Percentiles rank a stretch among this genome's conserved stretches.
Evolutionary conservation across 208 protist genomes (phyloP).

Genomic region (Acanthamoeba royreba): DNA sequence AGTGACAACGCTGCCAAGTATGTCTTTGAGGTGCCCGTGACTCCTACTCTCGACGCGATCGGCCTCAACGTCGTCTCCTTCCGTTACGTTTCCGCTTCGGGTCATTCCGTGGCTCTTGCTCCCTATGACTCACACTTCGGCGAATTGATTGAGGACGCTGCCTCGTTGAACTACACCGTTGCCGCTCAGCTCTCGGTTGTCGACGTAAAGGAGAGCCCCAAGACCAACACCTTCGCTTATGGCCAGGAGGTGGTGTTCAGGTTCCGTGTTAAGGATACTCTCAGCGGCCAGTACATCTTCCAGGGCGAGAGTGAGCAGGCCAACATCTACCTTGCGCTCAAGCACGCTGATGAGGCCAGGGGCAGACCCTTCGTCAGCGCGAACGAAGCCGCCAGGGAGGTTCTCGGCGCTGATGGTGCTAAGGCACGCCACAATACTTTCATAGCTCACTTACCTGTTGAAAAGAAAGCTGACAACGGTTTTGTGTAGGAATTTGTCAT

Average conservation of each 20-base stretch:
- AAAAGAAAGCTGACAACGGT: background rate
- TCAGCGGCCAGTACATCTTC: background rate
- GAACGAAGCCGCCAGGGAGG: background rate
- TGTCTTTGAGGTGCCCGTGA: constrained; percentile 20
- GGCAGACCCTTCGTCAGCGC: background rate
- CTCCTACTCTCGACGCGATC: background rate
- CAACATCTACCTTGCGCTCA: constrained; percentile 18
- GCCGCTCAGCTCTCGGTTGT: background rate
- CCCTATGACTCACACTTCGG: constrained; percentile 29
- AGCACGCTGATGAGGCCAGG: background rate
- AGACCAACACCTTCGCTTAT: background rate
- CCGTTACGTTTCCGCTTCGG: background rate
- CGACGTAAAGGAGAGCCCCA: background rate
- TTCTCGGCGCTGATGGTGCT: background rate
- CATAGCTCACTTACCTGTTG: background rate
- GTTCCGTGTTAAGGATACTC: constrained; percentile 34
- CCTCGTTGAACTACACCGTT: background rate
- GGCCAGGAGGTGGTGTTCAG: constrained; percentile 8
- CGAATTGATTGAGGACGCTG: constrained; percentile 17
- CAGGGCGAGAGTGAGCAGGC: background rate
- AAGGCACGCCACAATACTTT: background rate
- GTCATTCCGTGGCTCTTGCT: background rate
- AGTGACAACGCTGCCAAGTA: background rate
- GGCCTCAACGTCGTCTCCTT: constrained; percentile 33
- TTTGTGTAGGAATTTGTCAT: constrained; percentile 11